phyloP scores from a whole-genome alignment of 2,329 filamentous ascomycete genomes.

The Stachybotrys echinatus region DNA sequence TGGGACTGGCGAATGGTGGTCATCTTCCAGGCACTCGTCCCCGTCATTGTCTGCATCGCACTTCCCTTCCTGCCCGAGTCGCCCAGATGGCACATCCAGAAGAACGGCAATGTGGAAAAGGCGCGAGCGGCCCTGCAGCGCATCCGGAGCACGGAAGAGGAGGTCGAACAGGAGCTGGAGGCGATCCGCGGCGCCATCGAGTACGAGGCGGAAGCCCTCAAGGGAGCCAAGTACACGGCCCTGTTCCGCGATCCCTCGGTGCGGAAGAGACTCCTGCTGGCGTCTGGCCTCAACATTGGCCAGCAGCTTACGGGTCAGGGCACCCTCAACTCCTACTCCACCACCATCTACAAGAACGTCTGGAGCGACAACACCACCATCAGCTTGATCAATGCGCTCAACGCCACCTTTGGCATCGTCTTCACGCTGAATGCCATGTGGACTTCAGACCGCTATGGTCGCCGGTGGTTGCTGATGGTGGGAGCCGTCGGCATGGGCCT shows the following conservation, averaged over 20 bases:
- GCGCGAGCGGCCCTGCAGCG: conserved; percentile 51
- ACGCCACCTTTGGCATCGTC: conserved; percentile 66
- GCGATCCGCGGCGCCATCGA: conserved; percentile 63
- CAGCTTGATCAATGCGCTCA: conserved; percentile 69
- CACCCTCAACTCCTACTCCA: conserved; percentile 67
- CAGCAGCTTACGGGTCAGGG: conserved; percentile 71
- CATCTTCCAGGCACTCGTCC: conserved; percentile 68
- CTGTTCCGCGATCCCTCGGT: conserved; percentile 67
- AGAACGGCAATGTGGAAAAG: conserved; percentile 52
- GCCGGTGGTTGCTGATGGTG: conserved; percentile 64
- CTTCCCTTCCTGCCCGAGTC: conserved; percentile 64
- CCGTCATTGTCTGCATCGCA: conserved; percentile 53
- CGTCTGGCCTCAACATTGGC: conserved; percentile 62
- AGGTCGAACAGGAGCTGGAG: conserved; percentile 62
- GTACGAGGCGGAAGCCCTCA: conserved; percentile 66
- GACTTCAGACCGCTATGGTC: conserved; percentile 67
- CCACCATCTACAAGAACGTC: conserved; percentile 69
- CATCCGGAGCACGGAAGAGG: conserved; percentile 59
- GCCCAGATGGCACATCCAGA: conserved; percentile 64
- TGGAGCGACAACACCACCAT: conserved; percentile 55
- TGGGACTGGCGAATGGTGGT: conserved; percentile 73
- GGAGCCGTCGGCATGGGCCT: conserved; percentile 64
- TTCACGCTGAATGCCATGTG: conserved; percentile 70
- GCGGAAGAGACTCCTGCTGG: conserved; percentile 60
- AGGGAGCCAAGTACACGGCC: conserved; percentile 51